Conservation (phyloP, 805 yeast species). For the Teunomyces gatunensis region DNA sequence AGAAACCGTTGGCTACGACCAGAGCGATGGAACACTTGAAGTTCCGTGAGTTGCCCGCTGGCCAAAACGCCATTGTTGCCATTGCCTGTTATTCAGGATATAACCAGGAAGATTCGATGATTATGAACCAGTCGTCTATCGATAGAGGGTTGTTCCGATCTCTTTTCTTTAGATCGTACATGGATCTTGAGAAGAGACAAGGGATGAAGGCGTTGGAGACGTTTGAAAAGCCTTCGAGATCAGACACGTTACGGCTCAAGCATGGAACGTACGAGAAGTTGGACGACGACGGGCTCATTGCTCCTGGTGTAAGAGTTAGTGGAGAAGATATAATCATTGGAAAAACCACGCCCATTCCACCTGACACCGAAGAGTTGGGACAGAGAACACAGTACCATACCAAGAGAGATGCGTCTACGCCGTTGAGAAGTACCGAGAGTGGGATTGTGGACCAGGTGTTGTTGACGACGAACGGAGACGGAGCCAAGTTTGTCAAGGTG, state of each 20-base stretch:
- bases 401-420: constrained; percentile 97
- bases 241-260: constrained; percentile 91
- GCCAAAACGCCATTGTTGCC: constrained; percentile 98
- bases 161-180: constrained; percentile 91
- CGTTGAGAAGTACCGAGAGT: constrained; percentile 91
- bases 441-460: constrained; percentile 98
- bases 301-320: constrained; percentile 97
- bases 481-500: constrained; percentile 94
- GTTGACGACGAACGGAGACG: constrained; percentile 96
- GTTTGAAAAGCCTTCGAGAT: constrained; percentile 94
- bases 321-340: constrained; percentile 99
- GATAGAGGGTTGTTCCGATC: constrained; percentile 97
- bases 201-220: constrained; percentile 99
- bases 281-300: constrained; percentile 96
- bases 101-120: constrained; percentile 99
- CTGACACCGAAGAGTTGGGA: constrained; percentile 97
- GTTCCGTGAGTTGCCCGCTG: constrained; percentile 97
- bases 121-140: constrained; percentile 97
- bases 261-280: constrained; percentile 98
- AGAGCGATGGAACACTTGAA: constrained; percentile 96
- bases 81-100: constrained; percentile 98
- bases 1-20: constrained; percentile 96
- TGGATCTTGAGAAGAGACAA: constrained; percentile 97
- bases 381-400: constrained; percentile 98
- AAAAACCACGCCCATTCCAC: constrained; percentile 98